These are phyloP conservation scores for Paramecium pentaurelia DNA, from an alignment of 73 alveolate species.

Conservation along the genomic window DNA sequence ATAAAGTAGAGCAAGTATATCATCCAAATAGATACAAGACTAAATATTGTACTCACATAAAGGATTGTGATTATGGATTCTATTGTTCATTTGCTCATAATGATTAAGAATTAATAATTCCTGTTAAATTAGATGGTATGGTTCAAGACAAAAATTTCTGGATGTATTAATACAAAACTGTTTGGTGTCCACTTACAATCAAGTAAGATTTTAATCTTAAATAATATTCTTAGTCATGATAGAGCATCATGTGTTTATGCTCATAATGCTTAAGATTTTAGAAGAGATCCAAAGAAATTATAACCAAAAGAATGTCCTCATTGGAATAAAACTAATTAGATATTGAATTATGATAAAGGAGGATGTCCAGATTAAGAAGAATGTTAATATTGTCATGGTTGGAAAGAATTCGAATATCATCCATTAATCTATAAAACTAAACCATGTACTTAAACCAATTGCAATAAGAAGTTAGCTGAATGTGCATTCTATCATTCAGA, in stretches of 20 bases:
- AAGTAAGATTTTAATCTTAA: background rate
- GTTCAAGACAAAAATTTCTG: conserved; percentile 63
- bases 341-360: conserved; percentile 67
- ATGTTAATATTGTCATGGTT: conserved; percentile 83
- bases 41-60: conserved; percentile 71
- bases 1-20: conserved; percentile 71
- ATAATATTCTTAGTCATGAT: conserved; percentile 46
- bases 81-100: conserved; percentile 80
- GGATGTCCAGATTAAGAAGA: conserved; percentile 77
- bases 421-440: conserved; percentile 76
- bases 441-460: conserved; percentile 68
- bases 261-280: conserved; percentile 78
- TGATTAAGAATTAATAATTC: conserved; percentile 66
- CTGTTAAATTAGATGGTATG: conserved; percentile 59
- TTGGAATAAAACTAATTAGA: conserved; percentile 58
- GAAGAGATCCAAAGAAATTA: conserved; percentile 72
- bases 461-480: conserved; percentile 60
- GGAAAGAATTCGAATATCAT: conserved; percentile 91
- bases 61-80: conserved; percentile 76
- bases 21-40: conserved; percentile 76
- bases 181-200: conserved; percentile 69
- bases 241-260: conserved; percentile 77
- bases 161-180: conserved; percentile 69
- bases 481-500: conserved; percentile 62
- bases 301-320: conserved; percentile 63